Base-by-base conservation (phyloP, 495 filamentous ascomycete species). In the Oidiodendron maius region DNA sequence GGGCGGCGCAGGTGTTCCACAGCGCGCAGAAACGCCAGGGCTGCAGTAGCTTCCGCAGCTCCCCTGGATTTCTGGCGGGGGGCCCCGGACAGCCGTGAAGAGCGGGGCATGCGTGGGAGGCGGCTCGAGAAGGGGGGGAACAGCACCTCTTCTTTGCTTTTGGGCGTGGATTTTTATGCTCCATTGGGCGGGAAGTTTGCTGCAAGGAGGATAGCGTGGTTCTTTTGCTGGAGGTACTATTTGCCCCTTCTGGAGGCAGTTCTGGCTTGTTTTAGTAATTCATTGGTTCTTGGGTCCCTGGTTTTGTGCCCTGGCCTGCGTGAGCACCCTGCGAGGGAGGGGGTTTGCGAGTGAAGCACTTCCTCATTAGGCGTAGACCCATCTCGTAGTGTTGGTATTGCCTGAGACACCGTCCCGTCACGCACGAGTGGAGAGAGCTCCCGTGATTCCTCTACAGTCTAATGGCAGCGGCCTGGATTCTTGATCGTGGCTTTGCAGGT, bases 11-110 rank as follows among this genome's bases (percentile, higher is more conserved):
- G 41, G 41, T n/a, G 42, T 32, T 45, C 28, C 24, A 34, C 25
- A 15, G 26, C 16, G 21, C 6, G 6, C 21, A 26, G 17, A 5
- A 32, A 22, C 41, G 25, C 41, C 41, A 44, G 22, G 24, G 42
- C 28, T 34, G 42, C 42, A 45, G 42, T 45, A 45, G 42, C 28
- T 34, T 34, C 42, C 42, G 42, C 35, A 15, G 5, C n/a, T 4
- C 28, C 15, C 28, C 24, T 45, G 41, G 23, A 44, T 45, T 12
- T 3, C 24, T 12, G 2, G 24, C 20, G 15, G 43, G n/a, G n/a
- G n/a, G n/a, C n/a, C n/a, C n/a, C n/a, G n/a, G n/a, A n/a, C n/a
- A n/a, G n/a, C n/a, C n/a, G n/a, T n/a, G n/a, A n/a, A n/a, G n/a
- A n/a, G n/a, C n/a, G n/a, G n/a, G n/a, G n/a, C n/a, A n/a, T n/a